Conservation (phyloP, 192 early-diverging fungal genomes). For the Martensiomyces pterosporus region DNA sequence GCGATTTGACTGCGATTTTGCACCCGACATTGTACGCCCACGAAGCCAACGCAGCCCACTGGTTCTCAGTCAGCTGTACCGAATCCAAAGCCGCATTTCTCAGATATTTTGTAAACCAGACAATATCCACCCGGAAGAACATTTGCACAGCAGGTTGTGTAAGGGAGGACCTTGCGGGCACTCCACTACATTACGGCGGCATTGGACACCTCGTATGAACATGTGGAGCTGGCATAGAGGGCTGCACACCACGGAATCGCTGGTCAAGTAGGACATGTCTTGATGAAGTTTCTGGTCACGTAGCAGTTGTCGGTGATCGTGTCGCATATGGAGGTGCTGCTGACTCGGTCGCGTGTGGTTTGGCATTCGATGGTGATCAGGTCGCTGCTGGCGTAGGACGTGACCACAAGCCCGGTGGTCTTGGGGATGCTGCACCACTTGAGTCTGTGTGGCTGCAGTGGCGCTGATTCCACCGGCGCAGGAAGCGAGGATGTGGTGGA, state of each 20-base stretch:
- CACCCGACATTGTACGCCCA: slow-evolving; percentile 35
- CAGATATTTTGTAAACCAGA: slow-evolving; percentile 12
- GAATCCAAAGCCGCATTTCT: neutral
- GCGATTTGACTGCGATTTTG: slow-evolving; percentile 6
- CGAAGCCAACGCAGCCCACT: slow-evolving; percentile 35
- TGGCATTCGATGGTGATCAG: slow-evolving; percentile 12
- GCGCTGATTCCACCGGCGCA: neutral
- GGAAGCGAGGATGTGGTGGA: slow-evolving; percentile 1
- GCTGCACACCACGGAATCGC: too few relatives aligned
- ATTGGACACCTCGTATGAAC: too few relatives aligned
- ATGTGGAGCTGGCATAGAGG: too few relatives aligned
- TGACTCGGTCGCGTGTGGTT: slow-evolving; percentile 1
- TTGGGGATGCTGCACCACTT: slow-evolving; percentile 16
- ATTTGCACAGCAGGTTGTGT: too few relatives aligned
- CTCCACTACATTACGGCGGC: slow-evolving; percentile 8
- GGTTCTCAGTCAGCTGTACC: slow-evolving; percentile 8
- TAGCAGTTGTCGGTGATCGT: slow-evolving; percentile 17
- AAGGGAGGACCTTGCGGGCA: neutral
- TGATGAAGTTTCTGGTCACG: slow-evolving; percentile 4
- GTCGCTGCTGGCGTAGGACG: slow-evolving; percentile 4
- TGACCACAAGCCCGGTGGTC: slow-evolving; percentile 2
- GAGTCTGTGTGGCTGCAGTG: slow-evolving; percentile 4
- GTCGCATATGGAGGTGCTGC: slow-evolving; percentile 9
- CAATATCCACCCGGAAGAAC: too few relatives aligned
- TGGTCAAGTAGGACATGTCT: too few relatives aligned